These are phyloP conservation scores for Haberlea rhodopensis DNA, from an alignment of 257 asterid species.

Conservation along the genomic window DNA sequence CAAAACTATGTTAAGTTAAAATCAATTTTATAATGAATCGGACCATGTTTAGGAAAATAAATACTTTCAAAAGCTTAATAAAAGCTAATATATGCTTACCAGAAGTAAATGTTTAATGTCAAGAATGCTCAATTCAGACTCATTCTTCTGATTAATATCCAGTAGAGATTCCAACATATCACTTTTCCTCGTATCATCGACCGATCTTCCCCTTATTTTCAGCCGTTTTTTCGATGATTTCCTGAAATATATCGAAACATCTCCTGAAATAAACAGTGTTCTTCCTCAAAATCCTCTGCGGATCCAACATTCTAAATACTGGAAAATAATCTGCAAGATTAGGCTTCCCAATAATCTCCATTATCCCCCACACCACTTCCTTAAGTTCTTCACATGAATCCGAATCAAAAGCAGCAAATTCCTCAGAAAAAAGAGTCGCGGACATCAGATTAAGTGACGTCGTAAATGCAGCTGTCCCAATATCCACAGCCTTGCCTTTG, in stretches of 20 bases:
- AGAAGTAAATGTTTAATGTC: constrained; percentile 26
- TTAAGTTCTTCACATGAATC: constrained; percentile 23
- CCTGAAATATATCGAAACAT: constrained; percentile 20
- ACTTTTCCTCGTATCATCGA: neutral
- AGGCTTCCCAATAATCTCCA: neutral
- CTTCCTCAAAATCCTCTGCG: constrained; percentile 19
- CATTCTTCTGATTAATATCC: constrained; percentile 16
- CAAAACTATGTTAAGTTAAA: no score
- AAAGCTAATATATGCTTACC: constrained; percentile 25
- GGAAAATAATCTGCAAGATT: constrained; percentile 30
- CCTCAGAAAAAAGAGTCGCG: constrained; percentile 20
- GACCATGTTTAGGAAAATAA: no score
- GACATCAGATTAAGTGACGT: constrained; percentile 31
- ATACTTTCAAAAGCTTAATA: no score
- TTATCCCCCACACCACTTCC: constrained; percentile 20
- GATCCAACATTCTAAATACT: constrained; percentile 16
- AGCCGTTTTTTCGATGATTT: constrained; percentile 20
- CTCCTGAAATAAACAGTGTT: neutral
- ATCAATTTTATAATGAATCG: no score
- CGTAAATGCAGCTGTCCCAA: constrained; percentile 27
- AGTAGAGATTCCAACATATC: constrained; percentile 37
- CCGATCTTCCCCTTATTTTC: neutral
- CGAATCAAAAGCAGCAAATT: constrained; percentile 19
- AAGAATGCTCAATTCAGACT: constrained; percentile 16
- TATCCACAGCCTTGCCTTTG: constrained; percentile 7